phyloP scores from a whole-genome alignment of 2,329 filamentous ascomycete species.

The Epichloe gansuensis region DNA sequence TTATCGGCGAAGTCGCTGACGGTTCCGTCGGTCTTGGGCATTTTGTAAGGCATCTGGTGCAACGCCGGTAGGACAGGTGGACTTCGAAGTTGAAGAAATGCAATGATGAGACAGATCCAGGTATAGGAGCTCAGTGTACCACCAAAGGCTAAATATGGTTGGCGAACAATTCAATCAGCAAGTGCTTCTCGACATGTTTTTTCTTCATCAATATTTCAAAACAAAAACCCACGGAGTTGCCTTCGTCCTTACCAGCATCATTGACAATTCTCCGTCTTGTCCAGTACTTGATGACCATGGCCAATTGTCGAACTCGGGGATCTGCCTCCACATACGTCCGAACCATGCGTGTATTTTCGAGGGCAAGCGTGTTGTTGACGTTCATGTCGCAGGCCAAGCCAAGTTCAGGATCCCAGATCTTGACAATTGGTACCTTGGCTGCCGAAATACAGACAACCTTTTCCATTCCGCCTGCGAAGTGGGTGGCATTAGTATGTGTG shows the following conservation, averaged over 20 bases:
- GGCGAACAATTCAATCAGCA: constrained; percentile 10
- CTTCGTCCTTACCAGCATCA: constrained; percentile 60
- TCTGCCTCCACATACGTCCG: constrained; percentile 93
- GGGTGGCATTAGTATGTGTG: background rate
- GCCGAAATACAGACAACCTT: constrained; percentile 88
- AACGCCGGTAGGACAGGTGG: constrained; percentile 76
- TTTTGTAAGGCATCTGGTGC: constrained; percentile 48
- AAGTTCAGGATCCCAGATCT: constrained; percentile 94
- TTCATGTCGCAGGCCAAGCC: constrained; percentile 92
- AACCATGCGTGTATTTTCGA: constrained; percentile 97
- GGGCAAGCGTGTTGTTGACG: constrained; percentile 87
- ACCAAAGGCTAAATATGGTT: constrained; percentile 53
- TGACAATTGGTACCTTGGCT: constrained; percentile 95
- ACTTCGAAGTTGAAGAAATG: constrained; percentile 78
- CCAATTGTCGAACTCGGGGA: constrained; percentile 75
- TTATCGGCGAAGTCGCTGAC: constrained; percentile 79
- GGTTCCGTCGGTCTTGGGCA: constrained; percentile 47
- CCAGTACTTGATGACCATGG: constrained; percentile 98
- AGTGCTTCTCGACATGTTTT: background rate
- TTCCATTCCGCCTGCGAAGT: constrained; percentile 75
- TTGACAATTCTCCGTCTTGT: constrained; percentile 86
- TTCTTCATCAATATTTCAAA: background rate
- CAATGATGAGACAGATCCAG: constrained; percentile 98
- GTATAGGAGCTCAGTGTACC: constrained; percentile 96
- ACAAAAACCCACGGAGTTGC: background rate